phyloP scores from a whole-genome alignment of 352 stramenopile species.

The Pythium brachiatum region DNA sequence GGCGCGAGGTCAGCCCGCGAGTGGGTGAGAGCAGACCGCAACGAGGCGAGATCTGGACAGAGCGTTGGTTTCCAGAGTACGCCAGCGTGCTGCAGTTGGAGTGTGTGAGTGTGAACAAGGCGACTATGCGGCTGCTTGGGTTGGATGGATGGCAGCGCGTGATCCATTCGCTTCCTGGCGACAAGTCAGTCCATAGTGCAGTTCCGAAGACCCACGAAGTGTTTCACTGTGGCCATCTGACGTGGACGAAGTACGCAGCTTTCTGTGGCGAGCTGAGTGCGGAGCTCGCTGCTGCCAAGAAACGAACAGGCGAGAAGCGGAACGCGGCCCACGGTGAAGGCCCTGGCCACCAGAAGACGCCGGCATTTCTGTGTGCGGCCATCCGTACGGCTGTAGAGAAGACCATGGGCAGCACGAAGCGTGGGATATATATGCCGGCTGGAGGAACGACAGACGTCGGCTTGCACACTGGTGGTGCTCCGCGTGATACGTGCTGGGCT shows the following conservation, averaged over 20 bases:
- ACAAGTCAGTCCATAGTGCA: slow-evolving; percentile 34
- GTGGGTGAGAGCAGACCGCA: too few species aligned
- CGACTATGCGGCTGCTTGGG: slow-evolving; percentile 36
- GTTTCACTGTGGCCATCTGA: slow-evolving; percentile 31
- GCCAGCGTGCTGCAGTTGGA: slow-evolving; percentile 35
- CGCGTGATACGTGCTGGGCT: slow-evolving; percentile 48
- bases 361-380: slow-evolving; percentile 38
- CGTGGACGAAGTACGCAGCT: neutral
- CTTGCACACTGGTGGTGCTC: slow-evolving; percentile 34
- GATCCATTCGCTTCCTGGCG: slow-evolving; percentile 34
- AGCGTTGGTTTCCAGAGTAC: slow-evolving; percentile 41
- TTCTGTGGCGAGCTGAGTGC: slow-evolving; percentile 6
- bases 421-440: neutral
- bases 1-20: neutral
- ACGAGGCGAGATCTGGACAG: neutral
- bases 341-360: slow-evolving; percentile 42
- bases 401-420: neutral
- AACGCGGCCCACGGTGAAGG: slow-evolving; percentile 27
- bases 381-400: slow-evolving; percentile 13
- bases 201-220: slow-evolving; percentile 24
- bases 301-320: slow-evolving; percentile 20
- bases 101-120: slow-evolving; percentile 6
- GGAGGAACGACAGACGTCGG: slow-evolving; percentile 46
- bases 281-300: slow-evolving; percentile 27
- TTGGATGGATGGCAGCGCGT: slow-evolving; percentile 35